Evolutionary conservation across 1,139 yeast genomes (phyloP).

Genomic region (Suhomyces kunorum): DNA sequence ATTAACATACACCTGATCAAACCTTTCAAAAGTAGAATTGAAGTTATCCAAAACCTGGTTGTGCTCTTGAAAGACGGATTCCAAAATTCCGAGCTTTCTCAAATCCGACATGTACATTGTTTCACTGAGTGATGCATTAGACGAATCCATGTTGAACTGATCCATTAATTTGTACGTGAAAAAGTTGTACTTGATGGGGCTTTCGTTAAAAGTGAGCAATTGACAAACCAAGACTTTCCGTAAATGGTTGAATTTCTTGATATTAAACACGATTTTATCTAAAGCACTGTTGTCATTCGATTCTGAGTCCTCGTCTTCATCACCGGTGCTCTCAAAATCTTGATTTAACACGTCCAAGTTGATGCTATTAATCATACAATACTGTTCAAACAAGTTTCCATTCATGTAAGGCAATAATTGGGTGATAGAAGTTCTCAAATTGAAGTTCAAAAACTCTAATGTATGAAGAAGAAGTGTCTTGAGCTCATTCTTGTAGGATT

Average conservation of each 20-base stretch:
- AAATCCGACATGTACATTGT: conserved; percentile 5
- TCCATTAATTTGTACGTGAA: conserved; percentile 29
- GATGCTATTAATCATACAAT: conserved; percentile 41
- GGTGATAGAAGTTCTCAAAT: conserved; percentile 31
- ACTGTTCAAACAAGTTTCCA: conserved; percentile 44
- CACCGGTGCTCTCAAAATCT: conserved; percentile 11
- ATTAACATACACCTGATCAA: conserved; percentile 16
- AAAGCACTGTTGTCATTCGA: conserved; percentile 17
- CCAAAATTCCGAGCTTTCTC: conserved; percentile 26
- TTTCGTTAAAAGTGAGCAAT: conserved; percentile 40
- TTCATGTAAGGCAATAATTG: conserved; percentile 38
- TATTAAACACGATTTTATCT: conserved; percentile 18
- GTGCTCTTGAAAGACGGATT: conserved; percentile 28
- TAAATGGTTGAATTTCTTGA: conserved; percentile 38
- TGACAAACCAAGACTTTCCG: conserved; percentile 44
- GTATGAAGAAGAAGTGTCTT: conserved; percentile 16
- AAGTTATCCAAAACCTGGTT: conserved; percentile 24
- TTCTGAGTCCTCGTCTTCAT: conserved; percentile 13
- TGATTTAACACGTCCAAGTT: conserved; percentile 22
- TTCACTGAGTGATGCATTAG: conserved; percentile 3
- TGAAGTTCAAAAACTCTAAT: conserved; percentile 31
- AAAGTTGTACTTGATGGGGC: conserved; percentile 29
- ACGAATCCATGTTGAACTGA: conserved; percentile 17
- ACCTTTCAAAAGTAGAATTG: conserved; percentile 27
- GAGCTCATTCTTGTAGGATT: conserved; percentile 12